These are phyloP conservation scores for Euphorbia peplus DNA, from an alignment of 345 rosid genomes.

Conservation along the genomic window DNA sequence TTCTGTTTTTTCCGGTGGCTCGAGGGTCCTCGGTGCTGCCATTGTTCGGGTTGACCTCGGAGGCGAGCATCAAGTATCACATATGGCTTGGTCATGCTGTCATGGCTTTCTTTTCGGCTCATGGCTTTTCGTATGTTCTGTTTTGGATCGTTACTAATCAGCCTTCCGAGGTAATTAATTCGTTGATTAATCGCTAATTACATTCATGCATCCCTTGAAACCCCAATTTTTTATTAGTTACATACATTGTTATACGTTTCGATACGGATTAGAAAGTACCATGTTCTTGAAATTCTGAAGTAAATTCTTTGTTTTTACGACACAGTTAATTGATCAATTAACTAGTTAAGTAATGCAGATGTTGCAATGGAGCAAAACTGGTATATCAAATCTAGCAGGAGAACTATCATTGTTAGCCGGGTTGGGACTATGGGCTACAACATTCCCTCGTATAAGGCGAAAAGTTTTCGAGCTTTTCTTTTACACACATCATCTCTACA, in stretches of 20 bases:
- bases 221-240: too few relatives aligned
- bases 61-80: slow-evolving; percentile 83
- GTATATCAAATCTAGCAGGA: slow-evolving; percentile 57
- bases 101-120: slow-evolving; percentile 56
- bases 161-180: slow-evolving; percentile 41
- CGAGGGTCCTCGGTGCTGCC: slow-evolving; percentile 75
- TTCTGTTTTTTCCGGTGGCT: slow-evolving; percentile 78
- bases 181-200: too few relatives aligned
- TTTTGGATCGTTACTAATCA: slow-evolving; percentile 40
- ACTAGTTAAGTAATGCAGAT: slow-evolving; percentile 33
- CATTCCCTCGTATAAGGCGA: slow-evolving; percentile 49
- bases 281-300: too few relatives aligned
- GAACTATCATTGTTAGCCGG: slow-evolving; percentile 60
- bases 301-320: too few relatives aligned
- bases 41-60: slow-evolving; percentile 67
- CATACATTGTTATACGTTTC: too few relatives aligned
- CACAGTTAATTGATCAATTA: too few relatives aligned
- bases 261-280: too few relatives aligned
- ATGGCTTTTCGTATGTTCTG: slow-evolving; percentile 57
- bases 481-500: slow-evolving; percentile 71
- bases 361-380: slow-evolving; percentile 41
- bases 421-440: slow-evolving; percentile 61
- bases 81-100: slow-evolving; percentile 83
- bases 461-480: slow-evolving; percentile 77
- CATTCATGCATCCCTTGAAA: too few relatives aligned